A percentile compares a stretch with the other conserved stretches of the same genome.
Evolutionary conservation across 768 basidiomycete species (phyloP).

Genomic region (Pleurotus eryngii): DNA sequence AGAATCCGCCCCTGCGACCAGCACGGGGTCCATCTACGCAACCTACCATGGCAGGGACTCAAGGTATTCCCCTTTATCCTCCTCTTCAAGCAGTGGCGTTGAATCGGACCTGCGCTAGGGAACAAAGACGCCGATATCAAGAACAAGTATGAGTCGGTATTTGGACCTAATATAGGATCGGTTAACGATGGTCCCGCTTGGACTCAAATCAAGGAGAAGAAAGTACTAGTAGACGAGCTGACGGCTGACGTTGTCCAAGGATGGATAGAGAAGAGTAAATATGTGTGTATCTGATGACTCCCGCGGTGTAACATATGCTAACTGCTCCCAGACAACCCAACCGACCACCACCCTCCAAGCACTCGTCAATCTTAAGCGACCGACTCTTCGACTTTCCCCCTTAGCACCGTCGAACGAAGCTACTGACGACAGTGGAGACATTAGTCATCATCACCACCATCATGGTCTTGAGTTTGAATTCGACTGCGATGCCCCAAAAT

Average conservation of each 20-base stretch:
- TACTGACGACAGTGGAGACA: slow-evolving; percentile 35
- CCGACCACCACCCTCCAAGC: slow-evolving; percentile 94
- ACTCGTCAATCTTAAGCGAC: slow-evolving; percentile 90
- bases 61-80: background rate
- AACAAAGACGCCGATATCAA: slow-evolving; percentile 36
- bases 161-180: slow-evolving; percentile 88
- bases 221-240: slow-evolving; percentile 60
- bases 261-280: slow-evolving; percentile 88
- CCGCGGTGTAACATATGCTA: background rate
- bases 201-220: slow-evolving; percentile 66
- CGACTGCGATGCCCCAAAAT: slow-evolving; percentile 87
- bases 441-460: slow-evolving; percentile 40
- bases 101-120: background rate
- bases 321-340: slow-evolving; percentile 54
- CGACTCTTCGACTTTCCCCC: slow-evolving; percentile 76
- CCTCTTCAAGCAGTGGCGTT: background rate
- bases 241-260: slow-evolving; percentile 76
- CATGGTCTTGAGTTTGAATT: slow-evolving; percentile 90
- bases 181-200: slow-evolving; percentile 67
- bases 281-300: slow-evolving; percentile 45
- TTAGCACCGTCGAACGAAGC: slow-evolving; percentile 33
- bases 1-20: background rate
- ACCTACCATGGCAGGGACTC: background rate
- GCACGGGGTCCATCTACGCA: background rate
- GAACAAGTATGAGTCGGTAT: slow-evolving; percentile 76